A percentile compares a stretch with the other conserved stretches of the same genome.
Evolutionary conservation across 768 basidiomycete species (phyloP).

Genomic region (Gloeophyllum trabeum): DNA sequence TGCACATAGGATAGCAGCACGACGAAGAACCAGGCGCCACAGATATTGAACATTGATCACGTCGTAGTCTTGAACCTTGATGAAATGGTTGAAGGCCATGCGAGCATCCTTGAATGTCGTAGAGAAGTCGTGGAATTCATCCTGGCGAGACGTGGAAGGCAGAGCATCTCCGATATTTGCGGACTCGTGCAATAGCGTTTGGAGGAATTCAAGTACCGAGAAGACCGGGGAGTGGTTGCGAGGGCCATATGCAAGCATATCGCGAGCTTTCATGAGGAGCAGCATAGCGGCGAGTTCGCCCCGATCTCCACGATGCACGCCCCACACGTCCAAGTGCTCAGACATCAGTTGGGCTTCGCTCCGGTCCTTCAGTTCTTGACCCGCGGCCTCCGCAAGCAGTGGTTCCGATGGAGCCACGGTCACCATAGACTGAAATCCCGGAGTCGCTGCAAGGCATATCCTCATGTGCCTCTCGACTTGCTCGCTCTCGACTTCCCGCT

Average conservation of each 20-base stretch:
- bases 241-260: background rate
- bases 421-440: conserved; percentile 10
- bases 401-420: conserved; percentile 18
- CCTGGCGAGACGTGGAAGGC: too few species aligned
- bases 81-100: conserved; percentile 21
- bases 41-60: conserved; percentile 13
- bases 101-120: conserved; percentile 10
- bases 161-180: too few species aligned
- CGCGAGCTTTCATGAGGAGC: background rate
- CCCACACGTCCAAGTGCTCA: background rate
- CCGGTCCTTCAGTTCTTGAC: conserved; percentile 4
- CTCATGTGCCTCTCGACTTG: conserved; percentile 23
- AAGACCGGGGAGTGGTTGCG: background rate
- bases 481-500: conserved; percentile 9
- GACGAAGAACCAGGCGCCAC: conserved; percentile 12
- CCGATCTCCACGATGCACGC: background rate
- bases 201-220: conserved; percentile 6
- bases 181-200: background rate
- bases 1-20: conserved; percentile 18
- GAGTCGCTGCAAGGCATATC: conserved; percentile 10
- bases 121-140: conserved; percentile 1
- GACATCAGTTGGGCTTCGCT: conserved; percentile 5
- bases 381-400: conserved; percentile 18
- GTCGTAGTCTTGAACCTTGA: conserved; percentile 13
- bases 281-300: background rate